Evolutionary conservation across 192 early-diverging fungal species (phyloP), one percentile per base, ranked within the genome.

Genomic region (Coemansia sp.): DNA sequence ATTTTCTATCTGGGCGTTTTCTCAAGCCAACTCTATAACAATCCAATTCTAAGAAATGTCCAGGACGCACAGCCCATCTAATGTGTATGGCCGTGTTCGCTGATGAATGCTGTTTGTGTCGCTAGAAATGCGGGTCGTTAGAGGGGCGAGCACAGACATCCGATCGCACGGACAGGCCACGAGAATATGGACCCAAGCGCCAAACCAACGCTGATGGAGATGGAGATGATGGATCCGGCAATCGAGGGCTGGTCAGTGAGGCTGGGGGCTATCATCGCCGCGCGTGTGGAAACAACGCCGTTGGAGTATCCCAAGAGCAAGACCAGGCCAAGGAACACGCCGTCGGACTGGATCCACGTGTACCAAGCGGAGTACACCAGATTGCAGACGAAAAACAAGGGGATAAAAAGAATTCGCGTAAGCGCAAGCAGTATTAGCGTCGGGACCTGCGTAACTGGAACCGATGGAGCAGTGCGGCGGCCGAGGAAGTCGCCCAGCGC

Each of bases 401-500:
- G 89, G 9, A 93, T 78, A 34, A 90, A 87, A 6, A 84, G 46
- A 3, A 87, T 60, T 7, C 89, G 85, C 5, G 69, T 53, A 4
- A 88, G 62, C 0, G 87, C 85, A 2, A 83, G 61, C 0, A 70
- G 19, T 22, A 85, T 49, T 8, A 86, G 79, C 25, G 82, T 66
- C 20, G 70, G 59, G 0, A 63, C 69, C 11, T 68, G 58, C 15
- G 59, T 56, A n/a, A 70, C 59, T 5, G 48, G 66, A 59, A 73
- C 62, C 54, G 65, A 70, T 43, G 45, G 86, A 41, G 53, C 88
- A 38, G 52, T 76, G 54, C 57, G 71, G 23, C 86, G 80, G 35
- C 91, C 91, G 7, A 87, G 20, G 85, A 87, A 91, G 63, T 93
- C 92, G 50, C 88, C 90, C 34, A 88, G 15, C 70, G 89, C 91